phyloP scores from a whole-genome alignment of 192 early-diverging fungal species.

The Cetraspora pellucida region DNA sequence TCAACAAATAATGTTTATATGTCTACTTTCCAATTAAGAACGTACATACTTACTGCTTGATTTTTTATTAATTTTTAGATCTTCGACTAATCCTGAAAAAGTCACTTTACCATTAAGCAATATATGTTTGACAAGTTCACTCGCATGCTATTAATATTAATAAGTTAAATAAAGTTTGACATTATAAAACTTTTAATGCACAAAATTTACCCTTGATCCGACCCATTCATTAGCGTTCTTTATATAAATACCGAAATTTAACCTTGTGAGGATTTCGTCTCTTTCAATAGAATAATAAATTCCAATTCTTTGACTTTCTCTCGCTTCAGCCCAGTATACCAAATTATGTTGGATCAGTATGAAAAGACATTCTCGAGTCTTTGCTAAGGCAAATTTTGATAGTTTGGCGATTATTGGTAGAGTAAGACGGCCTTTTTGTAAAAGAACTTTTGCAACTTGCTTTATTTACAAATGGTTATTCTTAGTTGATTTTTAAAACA shows the following conservation, averaged over 20 bases:
- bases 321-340: slow-evolving; percentile 66
- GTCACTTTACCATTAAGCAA: slow-evolving; percentile 39
- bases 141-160: slow-evolving; percentile 16
- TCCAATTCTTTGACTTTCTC: slow-evolving; percentile 59
- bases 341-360: slow-evolving; percentile 88
- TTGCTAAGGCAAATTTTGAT: slow-evolving; percentile 49
- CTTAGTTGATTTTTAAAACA: too few species aligned
- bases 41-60: slow-evolving; percentile 3
- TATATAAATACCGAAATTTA: slow-evolving; percentile 12
- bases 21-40: slow-evolving; percentile 7
- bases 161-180: neutral
- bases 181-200: neutral
- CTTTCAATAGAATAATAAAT: slow-evolving; percentile 71
- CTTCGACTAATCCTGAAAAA: slow-evolving; percentile 29
- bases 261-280: slow-evolving; percentile 58
- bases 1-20: neutral
- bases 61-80: slow-evolving; percentile 28
- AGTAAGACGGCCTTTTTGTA: slow-evolving; percentile 69
- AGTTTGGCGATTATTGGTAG: slow-evolving; percentile 55
- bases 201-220: neutral
- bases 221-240: neutral
- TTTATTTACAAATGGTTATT: slow-evolving; percentile 26
- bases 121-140: slow-evolving; percentile 27
- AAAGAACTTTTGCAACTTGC: slow-evolving; percentile 62
- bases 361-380: slow-evolving; percentile 74